phyloP scores from a whole-genome alignment of 108 stramenopile species.

The Discostella stelligeroides region DNA sequence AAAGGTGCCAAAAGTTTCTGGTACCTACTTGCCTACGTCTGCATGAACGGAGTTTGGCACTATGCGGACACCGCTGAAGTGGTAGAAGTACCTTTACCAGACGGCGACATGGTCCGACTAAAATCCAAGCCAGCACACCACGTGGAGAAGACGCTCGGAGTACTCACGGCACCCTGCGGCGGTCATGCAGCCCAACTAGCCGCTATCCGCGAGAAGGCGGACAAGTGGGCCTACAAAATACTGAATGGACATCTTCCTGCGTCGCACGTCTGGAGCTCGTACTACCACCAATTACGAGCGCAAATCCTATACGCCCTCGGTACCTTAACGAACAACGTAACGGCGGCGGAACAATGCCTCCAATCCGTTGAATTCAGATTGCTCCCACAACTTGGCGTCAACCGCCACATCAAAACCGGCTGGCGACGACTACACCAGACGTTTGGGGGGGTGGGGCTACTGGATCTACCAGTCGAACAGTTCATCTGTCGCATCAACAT shows the following conservation, averaged over 20 bases:
- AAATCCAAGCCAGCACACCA: background rate
- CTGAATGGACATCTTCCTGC: background rate
- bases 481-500: background rate
- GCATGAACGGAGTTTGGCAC: conserved; percentile 5
- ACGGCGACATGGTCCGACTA: background rate
- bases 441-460: background rate
- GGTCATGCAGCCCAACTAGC: background rate
- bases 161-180: conserved; percentile 3
- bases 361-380: background rate
- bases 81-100: background rate
- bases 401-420: background rate
- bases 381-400: background rate
- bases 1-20: conserved; percentile 8
- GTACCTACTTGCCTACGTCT: background rate
- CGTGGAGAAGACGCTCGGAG: conserved; percentile 1
- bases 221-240: background rate
- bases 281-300: background rate
- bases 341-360: background rate
- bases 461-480: background rate
- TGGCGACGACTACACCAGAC: background rate
- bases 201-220: background rate
- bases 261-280: background rate
- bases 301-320: background rate
- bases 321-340: background rate
- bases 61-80: background rate